Base-by-base conservation (phyloP, 495 filamentous ascomycete species). In the Trichoderma gamsii region DNA sequence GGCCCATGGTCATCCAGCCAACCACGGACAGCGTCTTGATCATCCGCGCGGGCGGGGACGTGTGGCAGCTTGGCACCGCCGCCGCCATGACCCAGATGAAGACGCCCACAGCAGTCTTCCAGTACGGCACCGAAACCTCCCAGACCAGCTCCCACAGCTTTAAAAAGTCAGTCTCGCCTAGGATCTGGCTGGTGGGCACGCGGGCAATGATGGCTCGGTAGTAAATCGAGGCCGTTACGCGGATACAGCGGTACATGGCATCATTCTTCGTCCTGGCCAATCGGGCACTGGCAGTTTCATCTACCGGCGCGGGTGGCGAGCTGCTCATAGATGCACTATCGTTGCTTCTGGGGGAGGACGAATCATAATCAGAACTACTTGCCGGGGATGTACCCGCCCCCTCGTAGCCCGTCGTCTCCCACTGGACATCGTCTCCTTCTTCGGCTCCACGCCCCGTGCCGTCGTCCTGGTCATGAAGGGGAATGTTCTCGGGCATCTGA, bases 111-210 rank as follows among this genome's bases (percentile, higher is more conserved):
- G 77, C 68, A 2, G 68, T 64, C 25, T 73, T 72, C 77, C 78
- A 77, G 32, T 68, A 72, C 18, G 69, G 51, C 18, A 77, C 71
- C 65, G 77, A 73, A 65, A 79, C 73, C 4, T 69, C 69, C 77
- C 78, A 79, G 3, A 71, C 67, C 21, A 76, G 77, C 27, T 72
- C 76, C 78, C 78, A 79, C 5, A 79, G 71, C 64, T 70, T 59
- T n/a, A 71, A 32, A 64, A 77, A 75, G 32, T 76, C 76, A 13
- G 27, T 63, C 4, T 65, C 32, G 8, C 41, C 41, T 8, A 76
- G 71, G n/a, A 73, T 51, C 1, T 21, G 21, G 51, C 71, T 72
- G 51, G 78, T 75, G 1, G 78, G 76, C 4, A 56, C 70, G 1
- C 76, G 75, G 4, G 65, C 38, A 68, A 70, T 73, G 72, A 79